A percentile compares a stretch with the other conserved stretches of the same genome.
Conservation (phyloP, 139 green algal genomes). For the Desmodesmus armatus region DNA sequence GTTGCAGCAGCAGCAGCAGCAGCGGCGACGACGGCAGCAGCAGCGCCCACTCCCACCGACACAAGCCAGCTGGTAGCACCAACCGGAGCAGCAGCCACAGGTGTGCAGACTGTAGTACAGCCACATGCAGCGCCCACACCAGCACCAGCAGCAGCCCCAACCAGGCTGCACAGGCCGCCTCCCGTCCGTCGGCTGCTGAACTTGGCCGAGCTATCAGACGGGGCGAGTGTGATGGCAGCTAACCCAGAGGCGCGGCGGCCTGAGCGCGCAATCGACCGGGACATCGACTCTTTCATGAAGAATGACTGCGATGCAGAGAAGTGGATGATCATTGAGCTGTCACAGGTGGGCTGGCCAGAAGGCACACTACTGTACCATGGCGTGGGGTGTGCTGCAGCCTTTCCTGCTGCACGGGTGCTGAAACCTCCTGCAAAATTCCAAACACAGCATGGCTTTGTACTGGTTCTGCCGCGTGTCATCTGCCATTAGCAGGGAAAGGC, state of each 20-base stretch:
- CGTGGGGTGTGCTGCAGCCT: too few species aligned
- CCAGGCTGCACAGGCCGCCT: not conserved
- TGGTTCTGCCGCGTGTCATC: too few species aligned
- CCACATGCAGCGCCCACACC: not conserved
- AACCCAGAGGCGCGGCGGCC: conserved; percentile 83
- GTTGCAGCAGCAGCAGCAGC: not conserved
- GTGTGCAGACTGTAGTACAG: too few species aligned
- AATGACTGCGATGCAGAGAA: conserved; percentile 81
- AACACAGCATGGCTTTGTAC: too few species aligned
- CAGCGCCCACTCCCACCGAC: not conserved
- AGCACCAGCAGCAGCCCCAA: conserved; percentile 12
- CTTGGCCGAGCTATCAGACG: conserved; percentile 64
- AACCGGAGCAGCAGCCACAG: not conserved
- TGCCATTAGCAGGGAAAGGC: too few species aligned
- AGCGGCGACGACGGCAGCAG: not conserved
- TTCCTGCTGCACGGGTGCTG: too few species aligned
- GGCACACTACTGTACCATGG: too few species aligned
- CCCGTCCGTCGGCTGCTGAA: conserved; percentile 54
- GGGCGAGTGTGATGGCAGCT: conserved; percentile 80
- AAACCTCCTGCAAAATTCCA: too few species aligned
- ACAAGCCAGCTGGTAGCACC: not conserved
- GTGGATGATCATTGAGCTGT: conserved; percentile 89
- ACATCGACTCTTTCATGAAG: conserved; percentile 88
- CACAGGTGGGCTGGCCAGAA: conserved; percentile 72
- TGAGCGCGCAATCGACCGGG: conserved; percentile 78